These are phyloP conservation scores for Ustilago crameri DNA, from an alignment of 1,284 basidiomycete genomes.

Conservation along the genomic window DNA sequence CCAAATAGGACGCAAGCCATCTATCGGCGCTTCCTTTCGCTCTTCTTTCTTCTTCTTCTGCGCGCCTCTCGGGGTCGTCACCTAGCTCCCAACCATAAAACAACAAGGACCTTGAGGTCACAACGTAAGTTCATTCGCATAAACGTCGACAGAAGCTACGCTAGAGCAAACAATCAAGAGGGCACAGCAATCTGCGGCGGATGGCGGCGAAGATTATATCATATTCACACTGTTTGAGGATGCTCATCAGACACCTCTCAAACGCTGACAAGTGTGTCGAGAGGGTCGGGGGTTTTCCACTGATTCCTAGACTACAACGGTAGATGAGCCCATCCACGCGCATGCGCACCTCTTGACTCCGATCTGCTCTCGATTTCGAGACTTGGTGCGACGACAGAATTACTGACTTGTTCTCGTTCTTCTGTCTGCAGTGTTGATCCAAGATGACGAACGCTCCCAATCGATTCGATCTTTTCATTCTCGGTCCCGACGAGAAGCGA, in stretches of 20 bases:
- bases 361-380: background rate
- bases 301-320: constrained; percentile 67
- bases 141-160: background rate
- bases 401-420: constrained; percentile 13
- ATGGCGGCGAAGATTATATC: constrained; percentile 55
- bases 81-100: background rate
- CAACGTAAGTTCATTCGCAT: background rate
- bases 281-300: constrained; percentile 38
- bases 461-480: constrained; percentile 88
- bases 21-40: constrained; percentile 1
- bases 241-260: constrained; percentile 35
- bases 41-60: constrained; percentile 4
- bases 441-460: constrained; percentile 80
- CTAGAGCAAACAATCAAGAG: background rate
- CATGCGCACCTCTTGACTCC: constrained; percentile 1
- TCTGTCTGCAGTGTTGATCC: background rate
- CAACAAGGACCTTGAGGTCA: no score
- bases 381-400: background rate
- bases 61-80: constrained; percentile 34
- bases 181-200: background rate
- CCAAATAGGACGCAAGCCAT: constrained; percentile 1
- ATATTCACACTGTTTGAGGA: constrained; percentile 66
- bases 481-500: constrained; percentile 90
- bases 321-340: constrained; percentile 59
- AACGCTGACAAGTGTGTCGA: constrained; percentile 59